phyloP scores from a whole-genome alignment of 2,329 filamentous ascomycete genomes.

The Pseudogymnoascus sp. region DNA sequence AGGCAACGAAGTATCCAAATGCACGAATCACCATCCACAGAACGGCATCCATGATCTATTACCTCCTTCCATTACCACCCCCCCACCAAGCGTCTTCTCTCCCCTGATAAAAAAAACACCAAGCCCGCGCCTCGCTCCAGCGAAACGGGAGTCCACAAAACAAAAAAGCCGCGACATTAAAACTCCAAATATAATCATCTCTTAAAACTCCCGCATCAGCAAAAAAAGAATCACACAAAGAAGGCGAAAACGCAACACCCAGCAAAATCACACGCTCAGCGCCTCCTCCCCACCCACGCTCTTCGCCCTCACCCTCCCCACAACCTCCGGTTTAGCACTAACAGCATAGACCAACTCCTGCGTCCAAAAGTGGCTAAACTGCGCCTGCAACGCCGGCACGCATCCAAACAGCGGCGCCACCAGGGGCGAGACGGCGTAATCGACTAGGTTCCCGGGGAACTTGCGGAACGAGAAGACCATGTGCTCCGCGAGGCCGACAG shows the following conservation, averaged over 20 bases:
- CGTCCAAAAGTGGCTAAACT: slow-evolving; percentile 64
- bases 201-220: background rate
- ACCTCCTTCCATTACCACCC: background rate
- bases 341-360: slow-evolving; percentile 63
- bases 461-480: slow-evolving; percentile 56
- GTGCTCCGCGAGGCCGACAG: slow-evolving; percentile 55
- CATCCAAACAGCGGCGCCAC: slow-evolving; percentile 63
- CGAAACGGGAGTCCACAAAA: background rate
- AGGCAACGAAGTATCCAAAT: background rate
- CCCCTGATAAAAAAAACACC: background rate
- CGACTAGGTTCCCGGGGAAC: slow-evolving; percentile 49
- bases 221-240: background rate
- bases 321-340: slow-evolving; percentile 52
- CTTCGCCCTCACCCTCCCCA: background rate
- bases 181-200: background rate
- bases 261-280: background rate
- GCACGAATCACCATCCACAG: background rate
- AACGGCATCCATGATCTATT: background rate
- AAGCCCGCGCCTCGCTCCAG: background rate
- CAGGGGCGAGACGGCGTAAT: slow-evolving; percentile 59
- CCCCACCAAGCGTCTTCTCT: background rate
- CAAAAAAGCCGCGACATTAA: background rate
- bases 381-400: slow-evolving; percentile 60
- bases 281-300: background rate
- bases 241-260: background rate